A percentile compares a stretch with the other conserved stretches of the same genome.
phyloP scores from a whole-genome alignment of 2,329 filamentous ascomycete species.

The Paraconiothyrium sp. region DNA sequence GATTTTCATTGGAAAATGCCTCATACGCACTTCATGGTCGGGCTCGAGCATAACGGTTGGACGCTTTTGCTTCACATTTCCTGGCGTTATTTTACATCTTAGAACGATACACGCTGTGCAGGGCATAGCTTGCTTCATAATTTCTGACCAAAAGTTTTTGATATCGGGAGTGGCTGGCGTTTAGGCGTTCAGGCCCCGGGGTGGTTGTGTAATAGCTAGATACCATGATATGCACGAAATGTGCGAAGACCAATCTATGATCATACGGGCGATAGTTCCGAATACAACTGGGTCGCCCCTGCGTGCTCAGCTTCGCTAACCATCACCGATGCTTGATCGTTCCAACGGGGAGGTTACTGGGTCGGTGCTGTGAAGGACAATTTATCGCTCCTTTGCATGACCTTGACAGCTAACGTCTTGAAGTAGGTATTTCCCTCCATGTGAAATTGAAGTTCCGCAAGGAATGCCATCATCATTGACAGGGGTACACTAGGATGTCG shows the following conservation, averaged over 20 bases:
- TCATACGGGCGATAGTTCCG: neutral
- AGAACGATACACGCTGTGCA: neutral
- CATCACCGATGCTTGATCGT: neutral
- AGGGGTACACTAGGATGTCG: no score
- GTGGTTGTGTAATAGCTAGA: constrained; percentile 1
- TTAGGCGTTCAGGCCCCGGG: neutral
- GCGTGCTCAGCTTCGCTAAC: neutral
- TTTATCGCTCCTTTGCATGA: no score
- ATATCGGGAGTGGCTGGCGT: neutral
- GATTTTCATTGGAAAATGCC: neutral
- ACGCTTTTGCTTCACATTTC: neutral
- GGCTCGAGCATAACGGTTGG: neutral
- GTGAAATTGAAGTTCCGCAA: no score
- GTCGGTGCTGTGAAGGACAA: neutral
- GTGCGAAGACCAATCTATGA: neutral
- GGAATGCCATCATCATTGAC: no score
- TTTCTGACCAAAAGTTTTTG: neutral
- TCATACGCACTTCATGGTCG: neutral
- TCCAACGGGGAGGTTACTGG: neutral
- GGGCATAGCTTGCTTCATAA: neutral
- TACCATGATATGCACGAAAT: neutral
- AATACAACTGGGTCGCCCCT: neutral
- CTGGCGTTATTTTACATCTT: neutral
- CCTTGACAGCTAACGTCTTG: no score
- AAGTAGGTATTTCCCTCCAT: no score